A percentile compares a stretch with the other conserved stretches of the same genome.
These are phyloP conservation scores for Angophora floribunda DNA, from an alignment of 345 rosid species.

Conservation along the genomic window DNA sequence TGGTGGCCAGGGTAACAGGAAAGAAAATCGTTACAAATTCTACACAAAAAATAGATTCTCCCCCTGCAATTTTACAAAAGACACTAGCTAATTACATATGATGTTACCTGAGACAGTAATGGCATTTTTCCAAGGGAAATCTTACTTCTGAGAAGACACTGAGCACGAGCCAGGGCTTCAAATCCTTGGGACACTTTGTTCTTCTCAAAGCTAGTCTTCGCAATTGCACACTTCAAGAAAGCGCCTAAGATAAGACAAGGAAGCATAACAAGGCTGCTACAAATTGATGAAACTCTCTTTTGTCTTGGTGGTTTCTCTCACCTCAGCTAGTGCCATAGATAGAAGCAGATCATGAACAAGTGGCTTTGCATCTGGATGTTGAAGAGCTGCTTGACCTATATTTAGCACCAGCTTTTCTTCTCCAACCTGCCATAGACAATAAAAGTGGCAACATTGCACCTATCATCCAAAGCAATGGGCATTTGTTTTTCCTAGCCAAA, in stretches of 20 bases:
- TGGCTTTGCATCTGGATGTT: slow-evolving; percentile 71
- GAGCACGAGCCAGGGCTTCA: slow-evolving; percentile 98
- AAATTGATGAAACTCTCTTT: slow-evolving; percentile 14
- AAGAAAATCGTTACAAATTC: background rate
- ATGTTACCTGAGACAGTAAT: slow-evolving; percentile 61
- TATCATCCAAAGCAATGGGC: background rate
- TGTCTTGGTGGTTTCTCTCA: slow-evolving; percentile 28
- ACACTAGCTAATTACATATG: background rate
- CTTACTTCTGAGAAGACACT: slow-evolving; percentile 76
- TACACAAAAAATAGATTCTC: background rate
- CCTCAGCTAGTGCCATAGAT: slow-evolving; percentile 96
- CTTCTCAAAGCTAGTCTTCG: slow-evolving; percentile 77
- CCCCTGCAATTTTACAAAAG: background rate
- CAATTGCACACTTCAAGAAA: slow-evolving; percentile 93
- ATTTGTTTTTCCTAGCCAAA: background rate
- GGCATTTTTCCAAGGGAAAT: slow-evolving; percentile 66
- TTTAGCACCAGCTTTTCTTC: slow-evolving; percentile 73
- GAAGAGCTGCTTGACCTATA: slow-evolving; percentile 76
- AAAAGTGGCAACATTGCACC: background rate
- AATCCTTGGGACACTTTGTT: slow-evolving; percentile 84
- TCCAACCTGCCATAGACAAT: slow-evolving; percentile 29
- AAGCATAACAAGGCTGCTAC: slow-evolving; percentile 40
- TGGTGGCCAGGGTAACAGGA: background rate
- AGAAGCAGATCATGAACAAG: slow-evolving; percentile 75
- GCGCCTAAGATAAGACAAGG: slow-evolving; percentile 55